Base-by-base conservation (phyloP, 306 rosid species). In the Acacia crassicarpa region DNA sequence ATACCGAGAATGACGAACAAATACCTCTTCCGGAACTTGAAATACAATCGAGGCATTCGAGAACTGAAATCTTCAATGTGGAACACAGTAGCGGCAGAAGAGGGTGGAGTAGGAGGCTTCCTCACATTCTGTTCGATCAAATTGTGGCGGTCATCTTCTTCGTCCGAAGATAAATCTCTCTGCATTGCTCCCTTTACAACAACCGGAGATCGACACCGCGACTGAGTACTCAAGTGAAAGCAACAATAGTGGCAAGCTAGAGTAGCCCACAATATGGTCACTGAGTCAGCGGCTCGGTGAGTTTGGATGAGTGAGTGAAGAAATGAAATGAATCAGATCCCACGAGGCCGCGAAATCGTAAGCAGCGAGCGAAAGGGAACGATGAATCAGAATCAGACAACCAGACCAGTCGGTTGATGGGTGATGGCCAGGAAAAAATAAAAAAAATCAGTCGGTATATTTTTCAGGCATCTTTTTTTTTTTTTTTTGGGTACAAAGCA, bases 131-230 rank as follows among this genome's bases (percentile, higher is more conserved):
- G 96, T 0, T 88, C 86, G 65, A 95, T 88, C 71, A 95, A 90
- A 88, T 79, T 85, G 45, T 81, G 90, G 81, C 86, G 94, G 65
- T 95, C 99, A 45, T 95, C 98, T 32, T 91, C 95, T 44, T 93
- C 99, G 87, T 93, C 98, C 30, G 92, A 88, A 69, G 97, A 89
- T 0, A 90, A 90, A 49, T 88, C 95, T 41, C 92, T 85, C 30
- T 68, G 93, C 86, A 87, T 84, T 67, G 72, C 13, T 22, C 11
- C 71, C 65, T 35, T 30, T 13, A 8, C 6, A 38, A 30, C 25
- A 41, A 30, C 12, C 25, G 45, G 51, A 33, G 44, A 75, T 8
- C 51, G 74, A 84, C 75, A 70, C 15, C 33, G 81, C 8, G 46
- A 54, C 62, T 11, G 51, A 72, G 65, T 33, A 69, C 45, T 74